These are phyloP conservation scores for Serpula lacrymans DNA, from an alignment of 768 basidiomycete species.

Conservation along the genomic window DNA sequence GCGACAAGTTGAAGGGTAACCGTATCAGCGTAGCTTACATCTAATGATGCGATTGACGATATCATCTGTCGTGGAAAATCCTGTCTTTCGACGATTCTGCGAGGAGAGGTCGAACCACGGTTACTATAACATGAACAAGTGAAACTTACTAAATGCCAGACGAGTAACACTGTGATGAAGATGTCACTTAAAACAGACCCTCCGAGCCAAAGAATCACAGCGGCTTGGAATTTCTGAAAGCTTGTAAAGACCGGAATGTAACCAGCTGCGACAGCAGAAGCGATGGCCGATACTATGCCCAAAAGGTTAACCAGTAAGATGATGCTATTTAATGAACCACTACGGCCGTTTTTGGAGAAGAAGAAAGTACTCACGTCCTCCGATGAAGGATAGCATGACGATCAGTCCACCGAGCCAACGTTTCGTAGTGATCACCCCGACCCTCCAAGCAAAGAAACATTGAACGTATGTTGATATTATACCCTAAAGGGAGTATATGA, in stretches of 20 bases:
- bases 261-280: constrained; percentile 31
- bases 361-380: no score
- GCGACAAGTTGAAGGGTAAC: no score
- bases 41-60: constrained; percentile 40
- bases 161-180: constrained; percentile 35
- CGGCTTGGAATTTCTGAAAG: constrained; percentile 32
- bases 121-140: neutral
- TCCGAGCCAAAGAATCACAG: no score
- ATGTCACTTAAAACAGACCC: constrained; percentile 36
- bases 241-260: constrained; percentile 28
- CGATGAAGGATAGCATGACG: no score
- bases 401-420: constrained; percentile 19
- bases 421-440: constrained; percentile 29
- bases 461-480: constrained; percentile 40
- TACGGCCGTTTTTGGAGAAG: no score
- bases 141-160: constrained; percentile 35
- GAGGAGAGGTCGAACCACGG: no score
- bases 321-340: neutral
- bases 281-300: constrained; percentile 26
- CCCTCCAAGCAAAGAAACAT: constrained; percentile 40
- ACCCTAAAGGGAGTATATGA: constrained; percentile 23
- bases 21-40: no score
- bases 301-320: neutral
- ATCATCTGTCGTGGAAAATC: constrained; percentile 35
- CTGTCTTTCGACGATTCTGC: constrained; percentile 39